Base-by-base conservation (phyloP, 108 stramenopile species). In the Aurantiochytrium sp. region DNA sequence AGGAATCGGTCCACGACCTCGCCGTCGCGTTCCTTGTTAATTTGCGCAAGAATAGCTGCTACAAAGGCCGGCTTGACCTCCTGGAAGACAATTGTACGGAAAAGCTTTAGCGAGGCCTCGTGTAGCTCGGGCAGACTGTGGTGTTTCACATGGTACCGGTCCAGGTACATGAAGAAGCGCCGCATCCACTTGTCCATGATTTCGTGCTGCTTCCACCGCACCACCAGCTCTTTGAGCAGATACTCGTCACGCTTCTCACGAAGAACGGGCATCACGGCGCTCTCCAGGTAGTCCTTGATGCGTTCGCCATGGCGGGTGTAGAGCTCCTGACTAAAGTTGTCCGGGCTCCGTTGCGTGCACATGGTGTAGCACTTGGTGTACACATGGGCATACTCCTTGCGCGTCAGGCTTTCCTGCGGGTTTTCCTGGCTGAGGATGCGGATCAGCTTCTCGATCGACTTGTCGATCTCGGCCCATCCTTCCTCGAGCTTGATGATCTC, bases 161-260 rank as follows among this genome's bases (percentile, higher is more conserved):
- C 97, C 49, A 99, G 94, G 93, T 99, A 99, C 90, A 96, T 97
- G 92, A 99, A 99, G 93, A 99, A 99, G 73, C 97, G 96, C 88
- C 94, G 96, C 90, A 99, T 95, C 99, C 99, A 99, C 91, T 98
- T 97, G 94, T 99, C 98, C 99, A 99, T 99, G 88, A 99, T 98
- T 89, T 96, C 97, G 94, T 99, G 98, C 91, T 99, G 97, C 28
- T 93, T 88, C 98, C 98, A 98, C 35, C 99, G 97, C 59, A 94
- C 91, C 88, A 97, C 95, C 44, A 99, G 94, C 93, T 99, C 99
- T 58, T 92, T 92, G 47, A 99, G 92, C 12, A 98, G 94, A 87
- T 95, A 95, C 58, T 96, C 90, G 23, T 91, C 89, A 69, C 89
- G 94, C 90, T 97, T 96, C 91, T 96, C 94, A 47, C 94, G 90